Conservation (phyloP, 352 stramenopile genomes). For the Globisporangium emineosum region DNA sequence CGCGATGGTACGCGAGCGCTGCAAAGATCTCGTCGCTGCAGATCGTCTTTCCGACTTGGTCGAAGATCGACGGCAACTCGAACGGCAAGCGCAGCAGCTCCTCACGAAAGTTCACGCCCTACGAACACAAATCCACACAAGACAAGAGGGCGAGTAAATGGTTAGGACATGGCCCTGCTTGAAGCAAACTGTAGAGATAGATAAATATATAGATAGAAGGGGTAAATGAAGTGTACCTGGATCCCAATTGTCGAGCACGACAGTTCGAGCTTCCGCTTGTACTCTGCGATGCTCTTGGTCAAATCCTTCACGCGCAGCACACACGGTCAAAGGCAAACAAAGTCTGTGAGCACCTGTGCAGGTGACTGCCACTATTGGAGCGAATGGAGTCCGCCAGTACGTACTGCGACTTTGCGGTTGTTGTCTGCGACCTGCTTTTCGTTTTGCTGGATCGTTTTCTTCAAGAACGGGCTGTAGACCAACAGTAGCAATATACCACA, state of each 20-base stretch:
- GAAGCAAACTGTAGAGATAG: not conserved
- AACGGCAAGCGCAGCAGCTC: conserved; percentile 56
- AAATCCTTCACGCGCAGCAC: conserved; percentile 38
- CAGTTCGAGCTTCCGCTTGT: conserved; percentile 60
- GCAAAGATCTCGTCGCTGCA: conserved; percentile 35
- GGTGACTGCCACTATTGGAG: not conserved
- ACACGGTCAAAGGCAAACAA: not conserved
- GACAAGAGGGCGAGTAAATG: not conserved
- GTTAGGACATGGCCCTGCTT: not conserved
- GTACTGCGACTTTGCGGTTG: conserved; percentile 71
- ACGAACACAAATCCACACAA: not conserved
- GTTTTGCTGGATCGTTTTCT: conserved; percentile 75
- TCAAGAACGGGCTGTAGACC: conserved; percentile 56
- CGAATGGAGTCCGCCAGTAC: conserved; percentile 6
- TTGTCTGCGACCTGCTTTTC: conserved; percentile 81
- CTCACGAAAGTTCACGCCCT: conserved; percentile 59
- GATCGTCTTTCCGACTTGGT: conserved; percentile 37
- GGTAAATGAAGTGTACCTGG: conserved; percentile 32
- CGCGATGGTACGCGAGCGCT: conserved; percentile 58
- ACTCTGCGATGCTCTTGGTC: conserved; percentile 67
- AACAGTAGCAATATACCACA: not conserved
- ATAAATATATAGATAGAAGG: too few relatives aligned
- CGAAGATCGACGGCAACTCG: conserved; percentile 56
- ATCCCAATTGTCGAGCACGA: conserved; percentile 66
- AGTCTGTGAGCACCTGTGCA: not conserved